Percentiles rank a stretch among this genome's conserved stretches.
These are phyloP conservation scores for Penicillium paxilli DNA, from an alignment of 495 filamentous ascomycete species.

Conservation along the genomic window DNA sequence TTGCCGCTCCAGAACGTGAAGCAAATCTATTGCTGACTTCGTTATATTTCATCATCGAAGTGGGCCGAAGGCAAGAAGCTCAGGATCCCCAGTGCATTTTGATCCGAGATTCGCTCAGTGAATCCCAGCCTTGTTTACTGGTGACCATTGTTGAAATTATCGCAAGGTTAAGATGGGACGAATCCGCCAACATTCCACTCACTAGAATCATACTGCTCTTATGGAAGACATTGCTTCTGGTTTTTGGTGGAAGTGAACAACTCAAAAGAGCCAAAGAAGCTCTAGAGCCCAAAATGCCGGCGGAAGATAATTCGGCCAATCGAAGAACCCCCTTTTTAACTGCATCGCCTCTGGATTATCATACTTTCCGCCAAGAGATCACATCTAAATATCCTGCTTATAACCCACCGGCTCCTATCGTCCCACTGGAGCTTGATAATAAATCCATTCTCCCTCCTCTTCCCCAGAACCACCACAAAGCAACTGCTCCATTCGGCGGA, in stretches of 20 bases:
- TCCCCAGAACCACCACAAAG: slow-evolving; percentile 66
- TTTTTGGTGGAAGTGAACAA: slow-evolving; percentile 74
- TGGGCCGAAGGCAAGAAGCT: slow-evolving; percentile 51
- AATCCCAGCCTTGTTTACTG: slow-evolving; percentile 66
- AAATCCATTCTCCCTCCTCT: slow-evolving; percentile 88
- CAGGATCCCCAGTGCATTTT: slow-evolving; percentile 21
- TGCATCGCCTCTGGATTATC: slow-evolving; percentile 93
- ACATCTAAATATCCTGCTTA: slow-evolving; percentile 99
- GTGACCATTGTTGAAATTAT: slow-evolving; percentile 73
- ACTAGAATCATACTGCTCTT: slow-evolving; percentile 73
- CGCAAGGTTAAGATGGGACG: slow-evolving; percentile 84
- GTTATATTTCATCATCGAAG: slow-evolving; percentile 73
- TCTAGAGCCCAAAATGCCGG: slow-evolving; percentile 37
- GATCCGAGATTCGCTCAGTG: slow-evolving; percentile 39
- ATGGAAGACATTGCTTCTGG: slow-evolving; percentile 87
- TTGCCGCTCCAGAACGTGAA: slow-evolving; percentile 45
- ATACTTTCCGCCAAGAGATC: slow-evolving; percentile 93
- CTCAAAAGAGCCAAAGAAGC: slow-evolving; percentile 71
- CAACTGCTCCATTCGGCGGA: slow-evolving; percentile 39
- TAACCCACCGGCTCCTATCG: slow-evolving; percentile 77
- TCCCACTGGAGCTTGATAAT: slow-evolving; percentile 86
- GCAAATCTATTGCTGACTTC: slow-evolving; percentile 57
- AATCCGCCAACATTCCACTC: slow-evolving; percentile 63
- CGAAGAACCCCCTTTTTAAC: slow-evolving; percentile 65
- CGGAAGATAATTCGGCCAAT: slow-evolving; percentile 32